Percentiles rank a stretch among this genome's conserved stretches.
These are phyloP conservation scores for Dovyalis caffra DNA, from an alignment of 345 rosid species.

Conservation along the genomic window DNA sequence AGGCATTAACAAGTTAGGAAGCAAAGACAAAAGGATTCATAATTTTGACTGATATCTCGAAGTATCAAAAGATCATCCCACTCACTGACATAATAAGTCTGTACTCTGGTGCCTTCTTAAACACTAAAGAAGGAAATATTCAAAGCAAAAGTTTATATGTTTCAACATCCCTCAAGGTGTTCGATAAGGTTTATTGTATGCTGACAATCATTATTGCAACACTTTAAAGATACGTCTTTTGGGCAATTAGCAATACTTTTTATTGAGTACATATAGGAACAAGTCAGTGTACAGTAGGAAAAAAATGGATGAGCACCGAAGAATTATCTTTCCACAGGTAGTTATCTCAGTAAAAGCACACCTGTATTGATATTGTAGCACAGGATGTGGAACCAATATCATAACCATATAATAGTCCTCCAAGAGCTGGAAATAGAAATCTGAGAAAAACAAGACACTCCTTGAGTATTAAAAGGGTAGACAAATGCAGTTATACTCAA, in stretches of 20 bases:
- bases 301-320: not conserved
- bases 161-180: too few species aligned
- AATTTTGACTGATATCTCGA: not conserved
- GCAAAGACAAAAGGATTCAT: not conserved
- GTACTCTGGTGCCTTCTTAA: too few species aligned
- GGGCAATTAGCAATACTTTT: not conserved
- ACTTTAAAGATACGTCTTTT: not conserved
- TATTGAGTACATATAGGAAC: too few species aligned
- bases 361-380: slow-evolving; percentile 81
- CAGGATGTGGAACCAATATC: slow-evolving; percentile 97
- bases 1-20: slow-evolving; percentile 1
- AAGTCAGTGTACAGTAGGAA: not conserved
- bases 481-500: not conserved
- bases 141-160: too few species aligned
- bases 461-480: slow-evolving; percentile 5
- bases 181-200: not conserved
- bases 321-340: not conserved
- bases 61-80: not conserved
- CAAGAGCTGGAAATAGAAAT: slow-evolving; percentile 97
- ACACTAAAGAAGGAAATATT: too few species aligned
- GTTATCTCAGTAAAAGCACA: slow-evolving; percentile 22
- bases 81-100: too few species aligned
- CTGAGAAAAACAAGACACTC: slow-evolving; percentile 47
- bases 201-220: not conserved
- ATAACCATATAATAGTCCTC: slow-evolving; percentile 90